These are phyloP conservation scores for Skeletonema menzelii DNA, from an alignment of 108 stramenopile genomes.

Conservation along the genomic window DNA sequence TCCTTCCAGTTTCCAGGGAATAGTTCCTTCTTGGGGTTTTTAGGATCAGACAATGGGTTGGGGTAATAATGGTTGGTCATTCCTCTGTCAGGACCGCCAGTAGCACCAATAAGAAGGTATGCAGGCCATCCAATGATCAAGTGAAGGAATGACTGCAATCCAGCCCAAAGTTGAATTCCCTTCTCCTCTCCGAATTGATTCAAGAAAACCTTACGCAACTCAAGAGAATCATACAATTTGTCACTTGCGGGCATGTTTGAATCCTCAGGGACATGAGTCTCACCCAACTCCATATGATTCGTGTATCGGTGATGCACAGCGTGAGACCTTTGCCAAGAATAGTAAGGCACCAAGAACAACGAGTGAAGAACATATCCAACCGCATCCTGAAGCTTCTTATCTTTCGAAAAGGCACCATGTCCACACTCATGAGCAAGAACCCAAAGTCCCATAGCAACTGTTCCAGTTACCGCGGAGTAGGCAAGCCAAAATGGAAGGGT, in stretches of 20 bases:
- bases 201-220: constrained; percentile 42
- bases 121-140: constrained; percentile 85
- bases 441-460: constrained; percentile 96
- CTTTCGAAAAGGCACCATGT: constrained; percentile 94
- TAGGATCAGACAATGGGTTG: constrained; percentile 64
- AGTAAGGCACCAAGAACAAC: constrained; percentile 95
- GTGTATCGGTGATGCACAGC: constrained; percentile 97
- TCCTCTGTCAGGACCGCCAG: constrained; percentile 76
- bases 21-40: constrained; percentile 79
- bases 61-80: constrained; percentile 80
- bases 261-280: constrained; percentile 87
- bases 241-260: constrained; percentile 16
- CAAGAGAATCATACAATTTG: constrained; percentile 47
- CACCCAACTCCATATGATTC: constrained; percentile 94
- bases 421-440: constrained; percentile 98
- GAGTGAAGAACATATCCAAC: constrained; percentile 92
- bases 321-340: constrained; percentile 93
- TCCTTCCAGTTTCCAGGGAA: constrained; percentile 89
- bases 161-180: constrained; percentile 74
- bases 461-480: constrained; percentile 80
- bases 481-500: constrained; percentile 75
- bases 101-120: constrained; percentile 83
- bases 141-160: constrained; percentile 71
- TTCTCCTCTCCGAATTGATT: constrained; percentile 54
- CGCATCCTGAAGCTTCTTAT: constrained; percentile 85